These are phyloP conservation scores for Teratosphaeria epicoccoides DNA, from an alignment of 2,329 filamentous ascomycete species.

Conservation along the genomic window DNA sequence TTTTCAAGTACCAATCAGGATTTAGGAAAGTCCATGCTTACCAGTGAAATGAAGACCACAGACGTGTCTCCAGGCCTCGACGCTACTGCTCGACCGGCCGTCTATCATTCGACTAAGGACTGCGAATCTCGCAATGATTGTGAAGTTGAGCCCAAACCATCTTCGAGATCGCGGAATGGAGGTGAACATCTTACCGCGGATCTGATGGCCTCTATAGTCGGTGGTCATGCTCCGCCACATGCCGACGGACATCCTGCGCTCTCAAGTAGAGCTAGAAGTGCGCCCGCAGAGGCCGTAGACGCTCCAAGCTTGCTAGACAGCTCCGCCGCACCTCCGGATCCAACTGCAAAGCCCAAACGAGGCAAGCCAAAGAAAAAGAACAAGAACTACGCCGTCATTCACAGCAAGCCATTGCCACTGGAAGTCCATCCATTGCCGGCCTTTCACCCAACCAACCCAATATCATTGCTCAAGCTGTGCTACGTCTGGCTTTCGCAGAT, in stretches of 20 bases:
- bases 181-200: no score
- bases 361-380: constrained; percentile 14
- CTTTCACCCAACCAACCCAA: constrained; percentile 83
- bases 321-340: constrained; percentile 2
- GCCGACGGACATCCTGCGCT: background rate
- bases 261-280: background rate
- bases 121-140: background rate
- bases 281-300: background rate
- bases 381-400: constrained; percentile 63
- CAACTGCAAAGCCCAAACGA: constrained; percentile 10
- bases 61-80: background rate
- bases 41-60: background rate
- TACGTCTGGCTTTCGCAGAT: constrained; percentile 68
- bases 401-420: constrained; percentile 70
- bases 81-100: background rate
- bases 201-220: no score
- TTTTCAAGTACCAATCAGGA: background rate
- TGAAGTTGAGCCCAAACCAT: background rate
- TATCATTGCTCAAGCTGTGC: constrained; percentile 73
- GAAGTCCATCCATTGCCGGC: constrained; percentile 72
- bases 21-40: background rate
- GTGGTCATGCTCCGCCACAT: background rate
- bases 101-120: background rate
- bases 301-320: background rate
- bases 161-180: no score